phyloP scores from a whole-genome alignment of 306 rosid genomes.

The Vachellia collinsii region DNA sequence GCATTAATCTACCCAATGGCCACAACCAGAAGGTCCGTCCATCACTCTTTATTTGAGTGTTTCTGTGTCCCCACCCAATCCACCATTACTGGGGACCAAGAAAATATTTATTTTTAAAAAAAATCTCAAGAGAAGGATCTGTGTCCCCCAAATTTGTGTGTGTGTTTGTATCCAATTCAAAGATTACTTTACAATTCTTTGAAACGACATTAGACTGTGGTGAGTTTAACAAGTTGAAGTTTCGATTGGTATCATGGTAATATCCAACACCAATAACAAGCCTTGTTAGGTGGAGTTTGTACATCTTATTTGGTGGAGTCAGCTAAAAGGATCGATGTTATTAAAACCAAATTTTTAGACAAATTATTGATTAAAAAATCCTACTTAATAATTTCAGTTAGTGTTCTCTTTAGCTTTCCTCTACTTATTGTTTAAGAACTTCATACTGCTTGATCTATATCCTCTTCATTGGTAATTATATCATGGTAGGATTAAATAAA shows the following conservation, averaged over 20 bases:
- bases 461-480: no score
- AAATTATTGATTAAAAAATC: no score
- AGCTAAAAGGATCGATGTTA: no score
- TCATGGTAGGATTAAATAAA: background rate
- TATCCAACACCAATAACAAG: no score
- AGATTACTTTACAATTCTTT: background rate
- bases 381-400: no score
- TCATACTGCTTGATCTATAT: no score
- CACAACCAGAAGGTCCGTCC: background rate
- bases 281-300: no score
- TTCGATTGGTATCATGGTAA: background rate
- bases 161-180: background rate
- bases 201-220: background rate
- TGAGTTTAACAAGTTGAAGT: background rate
- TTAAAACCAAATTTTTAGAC: no score
- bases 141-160: background rate
- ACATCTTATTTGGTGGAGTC: no score
- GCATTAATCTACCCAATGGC: constrained; percentile 20
- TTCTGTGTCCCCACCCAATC: background rate
- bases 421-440: no score
- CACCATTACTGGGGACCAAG: background rate
- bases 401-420: no score
- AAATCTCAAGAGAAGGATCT: background rate
- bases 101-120: background rate
- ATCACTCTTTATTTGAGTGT: background rate